These are phyloP conservation scores for Hypoxylon sp. DNA, from an alignment of 2,329 filamentous ascomycete species.

Conservation along the genomic window DNA sequence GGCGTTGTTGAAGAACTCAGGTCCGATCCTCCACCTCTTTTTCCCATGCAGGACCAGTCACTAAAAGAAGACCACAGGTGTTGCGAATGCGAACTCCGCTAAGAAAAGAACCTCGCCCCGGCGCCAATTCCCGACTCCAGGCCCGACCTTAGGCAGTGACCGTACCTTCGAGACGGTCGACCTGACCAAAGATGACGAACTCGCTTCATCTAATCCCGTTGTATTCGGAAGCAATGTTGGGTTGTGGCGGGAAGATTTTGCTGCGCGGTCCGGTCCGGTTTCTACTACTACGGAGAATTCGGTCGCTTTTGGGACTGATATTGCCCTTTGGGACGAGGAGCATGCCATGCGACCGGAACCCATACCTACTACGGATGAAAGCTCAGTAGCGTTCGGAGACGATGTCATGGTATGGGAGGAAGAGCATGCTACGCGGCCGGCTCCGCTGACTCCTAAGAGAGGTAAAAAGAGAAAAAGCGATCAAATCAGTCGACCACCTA, in stretches of 20 bases:
- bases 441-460: slow-evolving; percentile 53
- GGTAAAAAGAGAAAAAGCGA: slow-evolving; percentile 66
- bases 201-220: slow-evolving; percentile 45
- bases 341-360: slow-evolving; percentile 57
- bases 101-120: slow-evolving; percentile 46
- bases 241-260: slow-evolving; percentile 51
- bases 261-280: slow-evolving; percentile 48
- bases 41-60: not conserved
- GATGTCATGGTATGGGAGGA: slow-evolving; percentile 58
- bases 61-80: slow-evolving; percentile 26
- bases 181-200: slow-evolving; percentile 50
- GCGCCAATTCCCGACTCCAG: slow-evolving; percentile 43
- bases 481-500: slow-evolving; percentile 56
- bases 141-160: slow-evolving; percentile 49
- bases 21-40: slow-evolving; percentile 18
- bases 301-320: slow-evolving; percentile 47
- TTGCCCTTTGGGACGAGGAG: slow-evolving; percentile 60
- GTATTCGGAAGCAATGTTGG: slow-evolving; percentile 44
- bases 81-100: slow-evolving; percentile 38
- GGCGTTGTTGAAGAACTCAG: slow-evolving; percentile 50
- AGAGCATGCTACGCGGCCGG: slow-evolving; percentile 56
- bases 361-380: slow-evolving; percentile 46
- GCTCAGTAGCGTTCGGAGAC: slow-evolving; percentile 47
- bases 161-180: slow-evolving; percentile 52
- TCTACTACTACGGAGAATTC: slow-evolving; percentile 44